Evolutionary conservation across 129 eudicot genomes (phyloP), one percentile per base, ranked within the genome.

Genomic region (Cynara cardunculus): DNA sequence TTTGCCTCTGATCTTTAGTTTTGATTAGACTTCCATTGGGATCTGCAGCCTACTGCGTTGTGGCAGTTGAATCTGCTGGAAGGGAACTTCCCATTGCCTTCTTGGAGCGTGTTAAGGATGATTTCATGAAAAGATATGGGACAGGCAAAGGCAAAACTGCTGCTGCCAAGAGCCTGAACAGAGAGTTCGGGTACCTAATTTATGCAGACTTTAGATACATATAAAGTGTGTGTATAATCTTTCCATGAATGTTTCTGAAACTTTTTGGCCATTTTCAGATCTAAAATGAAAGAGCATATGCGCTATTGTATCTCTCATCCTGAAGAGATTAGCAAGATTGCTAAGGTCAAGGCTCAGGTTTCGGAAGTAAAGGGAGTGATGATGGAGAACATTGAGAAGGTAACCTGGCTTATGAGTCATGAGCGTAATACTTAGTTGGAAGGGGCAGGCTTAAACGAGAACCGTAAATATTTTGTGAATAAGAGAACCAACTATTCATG

Each of bases 341-440:
- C 96, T 18, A 86, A 85, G 85, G 96, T 88, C 21, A 87, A 90
- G 78, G 92, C 96, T 83, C 96, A 90, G 78, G 96, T 90, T 72
- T 86, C 92, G 66, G 96, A 90, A 83, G 96, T 90, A 49, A 90
- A 88, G 82, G 96, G 92, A 64, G 92, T 90, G 68, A 90, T 90
- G 92, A 86, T 90, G 92, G 96, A 88, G 80, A 90, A 89, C 76
- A 86, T 90, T 71, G 96, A 90, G 80, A 90, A 90, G 96, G 96
- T 88, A 82, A 83, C 35, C 46, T 22, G 74, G 2, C 27, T 76
- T 16, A 39, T 64, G 18, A 64, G 25, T 76, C 11, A 39, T 64
- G 18, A 64, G 25, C 31, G 13, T 73, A 35, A 37, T 59, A 30
- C 39, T 53, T 13, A 1, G 16, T 7, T 34, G 4, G 2, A 41